A percentile compares a stretch with the other conserved stretches of the same genome.
Evolutionary conservation across 139 green algal genomes (phyloP).

Genomic region (Chlamydomonas applanata): DNA sequence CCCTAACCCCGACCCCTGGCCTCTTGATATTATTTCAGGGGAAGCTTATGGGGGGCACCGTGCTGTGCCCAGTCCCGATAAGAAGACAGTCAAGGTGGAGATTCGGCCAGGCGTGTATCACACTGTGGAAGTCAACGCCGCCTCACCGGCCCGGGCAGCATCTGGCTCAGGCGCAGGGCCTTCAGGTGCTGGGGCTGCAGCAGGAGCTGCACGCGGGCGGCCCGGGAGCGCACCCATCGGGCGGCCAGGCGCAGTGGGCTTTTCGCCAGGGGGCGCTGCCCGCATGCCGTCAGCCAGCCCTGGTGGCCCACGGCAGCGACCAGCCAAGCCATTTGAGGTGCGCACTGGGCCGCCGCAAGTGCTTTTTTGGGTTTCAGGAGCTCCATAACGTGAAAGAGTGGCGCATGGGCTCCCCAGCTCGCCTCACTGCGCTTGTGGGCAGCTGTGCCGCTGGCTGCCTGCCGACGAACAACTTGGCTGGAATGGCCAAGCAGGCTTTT

Average conservation of each 20-base stretch:
- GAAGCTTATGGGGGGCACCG: neutral
- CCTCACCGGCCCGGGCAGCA: neutral
- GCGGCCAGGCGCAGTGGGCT: neutral
- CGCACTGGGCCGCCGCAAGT: neutral
- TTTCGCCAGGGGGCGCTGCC: too few relatives aligned
- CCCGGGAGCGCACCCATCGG: constrained; percentile 11
- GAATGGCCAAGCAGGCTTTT: too few relatives aligned
- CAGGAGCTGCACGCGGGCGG: neutral
- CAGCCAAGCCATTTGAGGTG: constrained; percentile 7
- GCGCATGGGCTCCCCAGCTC: too few relatives aligned
- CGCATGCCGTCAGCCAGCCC: neutral
- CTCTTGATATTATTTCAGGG: too few relatives aligned
- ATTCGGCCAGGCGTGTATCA: constrained; percentile 36
- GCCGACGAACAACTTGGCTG: too few relatives aligned
- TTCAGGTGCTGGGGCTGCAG: neutral
- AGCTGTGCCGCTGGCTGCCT: too few relatives aligned
- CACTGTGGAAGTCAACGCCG: constrained; percentile 11
- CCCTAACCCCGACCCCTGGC: too few relatives aligned
- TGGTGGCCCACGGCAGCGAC: neutral
- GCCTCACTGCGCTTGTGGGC: too few relatives aligned
- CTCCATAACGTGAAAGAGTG: too few relatives aligned
- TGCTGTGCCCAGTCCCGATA: too few relatives aligned
- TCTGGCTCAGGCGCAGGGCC: neutral
- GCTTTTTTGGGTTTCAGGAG: too few relatives aligned
- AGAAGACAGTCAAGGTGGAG: constrained; percentile 17